Evolutionary conservation across 345 rosid genomes (phyloP), one percentile per base, ranked within the genome.

Genomic region (Gynandropsis gynandra): DNA sequence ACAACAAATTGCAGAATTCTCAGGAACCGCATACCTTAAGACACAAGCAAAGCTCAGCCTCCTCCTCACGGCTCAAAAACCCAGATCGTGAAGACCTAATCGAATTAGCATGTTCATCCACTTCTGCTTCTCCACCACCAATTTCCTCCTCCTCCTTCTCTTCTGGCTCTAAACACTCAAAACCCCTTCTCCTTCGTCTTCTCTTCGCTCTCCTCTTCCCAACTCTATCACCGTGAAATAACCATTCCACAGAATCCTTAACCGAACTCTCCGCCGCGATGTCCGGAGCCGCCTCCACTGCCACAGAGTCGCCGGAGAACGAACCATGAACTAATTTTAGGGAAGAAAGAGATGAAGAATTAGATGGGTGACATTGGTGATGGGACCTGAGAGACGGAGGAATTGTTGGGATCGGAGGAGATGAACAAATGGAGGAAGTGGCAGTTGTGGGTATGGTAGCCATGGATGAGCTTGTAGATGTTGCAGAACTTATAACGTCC

Each of bases 11-110:
- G 17, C 20, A 10, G 1, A 8, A 21, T 5, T 18, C 3, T 18
- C n/a, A n/a, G n/a, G 15, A 33, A 7, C 24, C 50, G 24, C 27
- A 31, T 59, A 76, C 82, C 80, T 70, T 63, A 64, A 76, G 74
- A 61, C 58, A 54, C 39, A 69, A 34, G 53, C 74, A 80, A 62
- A 80, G 37, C 59, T 80, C 71, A 27, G 77, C 73, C 61, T 80
- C 85, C 33, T 80, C 78, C 17, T 32, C 47, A 60, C 70, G 54
- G 50, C 71, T 74, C 42, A 76, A 60, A 47, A 41, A 63, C 4
- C 62, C 72, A 43, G 64, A 41, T 12, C 64, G 66, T 27, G 42
- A 52, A 70, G 61, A 20, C 72, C 46, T 59, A 51, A 34, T 14
- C 54, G 42, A 12, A 47, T 32, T 46, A 11, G 6, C 50, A 53